Evolutionary conservation across 495 filamentous ascomycete species (phyloP).

Genomic region (Annulohypoxylon maeteangense): DNA sequence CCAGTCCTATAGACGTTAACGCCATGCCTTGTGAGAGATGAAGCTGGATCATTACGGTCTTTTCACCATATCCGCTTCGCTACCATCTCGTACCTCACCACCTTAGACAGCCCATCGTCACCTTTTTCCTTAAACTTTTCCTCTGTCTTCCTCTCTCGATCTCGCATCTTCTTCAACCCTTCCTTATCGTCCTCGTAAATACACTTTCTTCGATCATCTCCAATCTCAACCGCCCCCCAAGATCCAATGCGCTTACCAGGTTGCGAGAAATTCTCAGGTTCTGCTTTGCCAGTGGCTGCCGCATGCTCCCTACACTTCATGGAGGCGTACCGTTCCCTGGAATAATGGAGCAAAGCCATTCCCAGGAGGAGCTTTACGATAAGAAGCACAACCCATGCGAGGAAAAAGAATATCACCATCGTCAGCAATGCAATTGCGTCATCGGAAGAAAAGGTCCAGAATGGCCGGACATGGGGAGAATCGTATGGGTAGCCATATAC

Average conservation of each 20-base stretch:
- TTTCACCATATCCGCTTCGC: constrained; percentile 90
- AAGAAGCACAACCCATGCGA: constrained; percentile 79
- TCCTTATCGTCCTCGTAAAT: constrained; percentile 89
- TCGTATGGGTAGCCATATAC: constrained; percentile 65
- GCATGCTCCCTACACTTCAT: constrained; percentile 79
- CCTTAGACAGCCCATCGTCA: constrained; percentile 70
- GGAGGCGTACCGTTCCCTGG: constrained; percentile 77
- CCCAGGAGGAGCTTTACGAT: constrained; percentile 86
- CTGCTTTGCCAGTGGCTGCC: constrained; percentile 56
- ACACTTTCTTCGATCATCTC: constrained; percentile 84
- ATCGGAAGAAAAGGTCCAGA: constrained; percentile 64
- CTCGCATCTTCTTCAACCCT: constrained; percentile 71
- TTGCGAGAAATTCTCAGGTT: constrained; percentile 68
- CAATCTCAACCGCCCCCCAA: constrained; percentile 86
- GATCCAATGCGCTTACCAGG: constrained; percentile 79
- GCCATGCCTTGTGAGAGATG: background rate
- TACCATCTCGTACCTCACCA: constrained; percentile 90
- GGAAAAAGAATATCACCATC: constrained; percentile 81
- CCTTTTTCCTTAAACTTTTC: constrained; percentile 67
- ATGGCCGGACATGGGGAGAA: constrained; percentile 31
- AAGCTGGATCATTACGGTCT: background rate
- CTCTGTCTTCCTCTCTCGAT: constrained; percentile 68
- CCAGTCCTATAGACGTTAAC: background rate
- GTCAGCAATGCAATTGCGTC: constrained; percentile 75
- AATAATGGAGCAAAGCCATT: constrained; percentile 79